Base-by-base conservation (phyloP, 2,329 filamentous ascomycete genomes). In the Coccinonectria pachysandricola region DNA sequence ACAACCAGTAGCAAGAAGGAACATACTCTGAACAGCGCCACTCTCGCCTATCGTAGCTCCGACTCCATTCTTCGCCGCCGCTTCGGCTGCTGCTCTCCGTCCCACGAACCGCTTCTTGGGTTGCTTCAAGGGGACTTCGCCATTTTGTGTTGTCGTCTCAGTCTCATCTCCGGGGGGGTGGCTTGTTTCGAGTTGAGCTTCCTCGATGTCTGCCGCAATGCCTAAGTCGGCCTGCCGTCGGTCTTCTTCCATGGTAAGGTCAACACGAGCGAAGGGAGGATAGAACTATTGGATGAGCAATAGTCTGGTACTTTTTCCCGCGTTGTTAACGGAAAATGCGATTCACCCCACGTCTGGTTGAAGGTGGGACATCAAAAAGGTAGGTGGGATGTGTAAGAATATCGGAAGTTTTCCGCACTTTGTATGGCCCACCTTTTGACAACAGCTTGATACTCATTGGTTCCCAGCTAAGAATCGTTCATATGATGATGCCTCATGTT, bases 31-130 rank as follows among this genome's bases (percentile, higher is more conserved):
- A 25, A 59, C 40, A 26, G 53, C 52, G 11, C 52, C 48, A 20
- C 46, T 51, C 26, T 45, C 48, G 10, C 42, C 45, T 9, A 29
- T 30, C 14, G 35, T 29, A 5, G 31, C 35, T 28, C 47, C 37
- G 9, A 36, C 38, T 15, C 46, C 54, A 36, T 54, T 58, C 46
- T 62, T 66, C 32, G 64, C 47, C 20, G 69, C 61, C 41, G 71
- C 67, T 45, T 77, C 71, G 35, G 74, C 66, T 7, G 82, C 83
- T 12, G 82, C 72, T 44, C 79, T 75, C 40, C 85, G 70, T 15
- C 91, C 91, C 11, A 98, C 79, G 42, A 98, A 98, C 31, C 88
- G 74, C 57, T 88, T 87, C 63, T 83, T 93, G 12, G 91, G 91
- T 46, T 88, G 80, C 49, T 69, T 83, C 12, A 63, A 42, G 6